These are phyloP conservation scores for Solidago caesia DNA, from an alignment of 129 eudicot genomes.

Conservation along the genomic window DNA sequence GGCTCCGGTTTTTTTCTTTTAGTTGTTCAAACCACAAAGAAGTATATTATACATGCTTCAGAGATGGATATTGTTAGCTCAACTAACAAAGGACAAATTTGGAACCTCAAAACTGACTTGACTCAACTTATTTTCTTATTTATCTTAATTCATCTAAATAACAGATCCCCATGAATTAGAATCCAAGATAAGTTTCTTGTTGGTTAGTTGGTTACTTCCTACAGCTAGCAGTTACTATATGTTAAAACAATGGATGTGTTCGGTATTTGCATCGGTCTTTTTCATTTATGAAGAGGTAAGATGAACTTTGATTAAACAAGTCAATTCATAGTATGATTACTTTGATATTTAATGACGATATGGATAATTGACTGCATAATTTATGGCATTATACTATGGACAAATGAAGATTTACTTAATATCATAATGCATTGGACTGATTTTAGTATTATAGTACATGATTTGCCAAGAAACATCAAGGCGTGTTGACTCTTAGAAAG, in stretches of 20 bases:
- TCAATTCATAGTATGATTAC: neutral
- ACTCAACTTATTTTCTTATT: neutral
- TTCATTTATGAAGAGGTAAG: neutral
- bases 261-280: neutral
- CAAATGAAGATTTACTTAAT: neutral
- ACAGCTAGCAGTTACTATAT: neutral
- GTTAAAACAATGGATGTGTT: neutral
- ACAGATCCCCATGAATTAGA: neutral
- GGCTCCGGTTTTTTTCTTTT: no score
- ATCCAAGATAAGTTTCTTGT: neutral
- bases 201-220: slow-evolving; percentile 3
- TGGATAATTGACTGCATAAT: slow-evolving; percentile 10
- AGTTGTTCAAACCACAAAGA: no score
- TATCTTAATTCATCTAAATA: slow-evolving; percentile 1
- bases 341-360: slow-evolving; percentile 2
- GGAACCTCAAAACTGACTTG: no score
- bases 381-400: neutral
- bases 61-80: no score
- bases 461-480: neutral
- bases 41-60: no score
- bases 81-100: no score
- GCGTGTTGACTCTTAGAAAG: no score
- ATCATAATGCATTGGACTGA: neutral
- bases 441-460: neutral
- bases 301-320: no score